These are phyloP conservation scores for Vigna unguiculata DNA, from an alignment of 306 rosid genomes.

Conservation along the genomic window DNA sequence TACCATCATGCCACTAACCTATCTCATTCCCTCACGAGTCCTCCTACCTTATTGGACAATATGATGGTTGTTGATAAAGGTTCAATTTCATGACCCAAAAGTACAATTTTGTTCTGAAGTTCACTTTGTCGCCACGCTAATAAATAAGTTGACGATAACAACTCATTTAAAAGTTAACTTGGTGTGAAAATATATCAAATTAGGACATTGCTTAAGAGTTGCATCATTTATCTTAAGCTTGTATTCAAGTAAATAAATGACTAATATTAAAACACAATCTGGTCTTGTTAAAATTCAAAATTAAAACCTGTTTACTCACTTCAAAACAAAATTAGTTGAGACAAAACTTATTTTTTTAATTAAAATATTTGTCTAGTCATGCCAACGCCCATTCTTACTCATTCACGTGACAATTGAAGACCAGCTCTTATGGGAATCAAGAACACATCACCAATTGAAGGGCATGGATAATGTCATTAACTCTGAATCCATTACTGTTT, in stretches of 20 bases:
- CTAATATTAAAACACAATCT: not conserved
- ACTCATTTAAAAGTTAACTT: not conserved
- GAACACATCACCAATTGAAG: constrained; percentile 2
- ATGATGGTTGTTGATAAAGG: not conserved
- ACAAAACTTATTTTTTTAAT: not conserved
- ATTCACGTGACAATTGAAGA: not conserved
- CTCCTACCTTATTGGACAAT: not conserved
- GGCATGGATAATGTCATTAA: constrained; percentile 31
- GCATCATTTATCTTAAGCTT: not conserved
- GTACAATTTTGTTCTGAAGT: not conserved
- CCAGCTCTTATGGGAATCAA: constrained; percentile 15
- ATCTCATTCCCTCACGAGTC: not conserved
- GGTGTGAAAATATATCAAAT: not conserved
- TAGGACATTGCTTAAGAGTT: not conserved
- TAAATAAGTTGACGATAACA: not conserved
- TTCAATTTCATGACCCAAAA: not conserved
- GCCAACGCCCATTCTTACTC: not conserved
- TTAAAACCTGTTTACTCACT: not conserved
- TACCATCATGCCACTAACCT: constrained; percentile 27
- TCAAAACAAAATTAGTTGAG: not conserved
- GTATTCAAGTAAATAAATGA: not conserved
- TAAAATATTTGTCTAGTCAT: not conserved
- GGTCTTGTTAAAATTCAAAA: not conserved
- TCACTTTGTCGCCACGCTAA: not conserved
- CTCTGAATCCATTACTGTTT: constrained; percentile 11